Evolutionary conservation across 2,329 filamentous ascomycete species (phyloP), one percentile per base, ranked within the genome.

Genomic region (Neofusicoccum ribis): DNA sequence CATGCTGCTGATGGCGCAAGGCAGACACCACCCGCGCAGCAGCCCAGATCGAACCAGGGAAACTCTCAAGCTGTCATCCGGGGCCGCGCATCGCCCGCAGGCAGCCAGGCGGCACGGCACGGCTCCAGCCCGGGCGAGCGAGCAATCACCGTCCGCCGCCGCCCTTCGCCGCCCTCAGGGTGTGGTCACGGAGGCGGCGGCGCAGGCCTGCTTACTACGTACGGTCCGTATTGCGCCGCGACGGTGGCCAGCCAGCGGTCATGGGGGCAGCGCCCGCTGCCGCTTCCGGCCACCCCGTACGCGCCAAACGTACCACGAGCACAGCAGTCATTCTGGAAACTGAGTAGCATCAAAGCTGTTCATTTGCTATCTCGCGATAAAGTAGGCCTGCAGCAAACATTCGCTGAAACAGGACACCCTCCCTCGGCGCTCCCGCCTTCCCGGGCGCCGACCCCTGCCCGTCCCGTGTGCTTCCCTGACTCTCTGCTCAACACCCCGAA

Each of bases 1-100:
- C 20, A 11, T 52, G n/a, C 34, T 23, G 51, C 50, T 37, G 51
- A 56, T 56, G 51, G 56, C 27, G 56, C 56, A 59, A 59, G 56
- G 56, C 56, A 59, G 56, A 36, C 41, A n/a, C 27, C 27, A 36
- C 39, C 43, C 41, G 27, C 27, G 27, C 27, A 23, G 27, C 27
- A 31, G 27, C 27, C 27, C 27, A 31, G 27, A 31, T 39, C 51
- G 17, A 41, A 17, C 46, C 46, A 49, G 27, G 44, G 15, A 11
- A 15, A 9, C 31, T 14, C 17, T 27, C 15, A 9, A 4, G 56
- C 41, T 36, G 56, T 47, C 43, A 47, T 46, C 56, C 41, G 54
- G 14, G 54, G 20, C 17, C 52, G 52, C 41, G 37, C 52, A 44
- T 34, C 23, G 27, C 41, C 15, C 20, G 7, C 52, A 58, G 52